These are phyloP conservation scores for Cyberlindnera saturnus DNA, from an alignment of 805 yeast species.

Conservation along the genomic window DNA sequence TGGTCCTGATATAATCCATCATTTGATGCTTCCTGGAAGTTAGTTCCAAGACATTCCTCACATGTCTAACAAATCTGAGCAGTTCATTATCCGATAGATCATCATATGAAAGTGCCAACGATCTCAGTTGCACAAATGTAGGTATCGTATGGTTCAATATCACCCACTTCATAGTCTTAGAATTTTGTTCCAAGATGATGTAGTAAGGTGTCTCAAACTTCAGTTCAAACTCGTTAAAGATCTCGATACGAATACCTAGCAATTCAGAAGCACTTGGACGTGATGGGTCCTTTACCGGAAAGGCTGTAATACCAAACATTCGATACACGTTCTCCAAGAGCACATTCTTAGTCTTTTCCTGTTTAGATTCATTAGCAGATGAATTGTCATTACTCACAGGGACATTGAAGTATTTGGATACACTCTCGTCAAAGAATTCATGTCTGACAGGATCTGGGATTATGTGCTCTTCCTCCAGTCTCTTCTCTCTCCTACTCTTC, in stretches of 20 bases:
- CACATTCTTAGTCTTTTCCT: slow-evolving; percentile 15
- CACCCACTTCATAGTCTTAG: slow-evolving; percentile 25
- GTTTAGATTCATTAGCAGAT: not conserved
- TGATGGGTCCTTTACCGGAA: slow-evolving; percentile 33
- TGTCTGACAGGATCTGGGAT: slow-evolving; percentile 21
- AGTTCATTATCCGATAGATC: slow-evolving; percentile 12
- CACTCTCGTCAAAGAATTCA: slow-evolving; percentile 23
- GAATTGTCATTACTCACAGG: not conserved
- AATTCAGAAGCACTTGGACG: slow-evolving; percentile 15
- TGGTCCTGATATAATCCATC: slow-evolving; percentile 7
- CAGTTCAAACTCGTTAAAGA: slow-evolving; percentile 24
- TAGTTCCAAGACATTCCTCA: slow-evolving; percentile 12
- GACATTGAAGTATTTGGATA: slow-evolving; percentile 16
- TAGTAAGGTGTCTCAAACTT: slow-evolving; percentile 31
- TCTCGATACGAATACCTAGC: slow-evolving; percentile 35
- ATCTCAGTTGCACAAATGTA: slow-evolving; percentile 13
- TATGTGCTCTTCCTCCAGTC: slow-evolving; percentile 12
- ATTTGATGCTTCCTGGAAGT: slow-evolving; percentile 18
- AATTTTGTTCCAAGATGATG: slow-evolving; percentile 26
- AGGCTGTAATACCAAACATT: slow-evolving; percentile 33
- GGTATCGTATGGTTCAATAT: slow-evolving; percentile 35
- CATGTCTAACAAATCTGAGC: slow-evolving; percentile 7
- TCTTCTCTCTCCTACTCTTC: slow-evolving; percentile 4
- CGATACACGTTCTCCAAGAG: slow-evolving; percentile 30
- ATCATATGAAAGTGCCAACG: slow-evolving; percentile 14